Conservation (phyloP, 2,329 filamentous ascomycete species). For the Trichoderma atroviride region DNA sequence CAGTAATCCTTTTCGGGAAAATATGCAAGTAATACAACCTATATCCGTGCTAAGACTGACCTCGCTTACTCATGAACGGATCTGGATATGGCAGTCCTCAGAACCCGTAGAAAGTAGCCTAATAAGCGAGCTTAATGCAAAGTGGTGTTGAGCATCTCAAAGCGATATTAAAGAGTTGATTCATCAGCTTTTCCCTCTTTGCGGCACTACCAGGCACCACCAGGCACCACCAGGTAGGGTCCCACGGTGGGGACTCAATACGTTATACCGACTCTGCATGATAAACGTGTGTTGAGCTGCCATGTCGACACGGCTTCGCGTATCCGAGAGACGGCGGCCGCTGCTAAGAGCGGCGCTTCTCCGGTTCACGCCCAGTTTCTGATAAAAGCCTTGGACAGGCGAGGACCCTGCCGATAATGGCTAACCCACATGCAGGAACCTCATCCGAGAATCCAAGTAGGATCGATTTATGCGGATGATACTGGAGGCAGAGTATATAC, state of each 20-base stretch:
- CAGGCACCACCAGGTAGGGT: not conserved
- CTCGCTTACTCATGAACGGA: not conserved
- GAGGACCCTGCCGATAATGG: not conserved
- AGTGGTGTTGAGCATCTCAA: not conserved
- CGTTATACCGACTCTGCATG: not conserved
- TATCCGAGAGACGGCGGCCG: not conserved
- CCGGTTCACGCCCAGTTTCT: not conserved
- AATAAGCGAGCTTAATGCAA: not conserved
- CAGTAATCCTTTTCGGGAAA: not conserved
- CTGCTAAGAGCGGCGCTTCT: not conserved
- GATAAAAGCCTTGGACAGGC: slow-evolving; percentile 7
- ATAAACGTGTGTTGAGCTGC: not conserved
- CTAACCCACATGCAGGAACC: slow-evolving; percentile 9
- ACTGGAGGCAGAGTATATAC: not conserved
- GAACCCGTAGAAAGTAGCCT: not conserved
- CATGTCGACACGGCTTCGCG: not conserved
- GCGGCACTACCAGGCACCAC: no score
- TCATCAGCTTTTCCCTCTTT: not conserved
- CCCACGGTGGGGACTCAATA: not conserved
- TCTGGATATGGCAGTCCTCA: not conserved
- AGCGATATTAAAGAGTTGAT: not conserved
- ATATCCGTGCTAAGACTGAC: not conserved
- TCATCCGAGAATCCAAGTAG: not conserved
- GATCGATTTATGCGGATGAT: slow-evolving; percentile 18
- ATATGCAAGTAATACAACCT: not conserved